phyloP scores from a whole-genome alignment of 495 filamentous ascomycete genomes.

The Podospora tetraspora region DNA sequence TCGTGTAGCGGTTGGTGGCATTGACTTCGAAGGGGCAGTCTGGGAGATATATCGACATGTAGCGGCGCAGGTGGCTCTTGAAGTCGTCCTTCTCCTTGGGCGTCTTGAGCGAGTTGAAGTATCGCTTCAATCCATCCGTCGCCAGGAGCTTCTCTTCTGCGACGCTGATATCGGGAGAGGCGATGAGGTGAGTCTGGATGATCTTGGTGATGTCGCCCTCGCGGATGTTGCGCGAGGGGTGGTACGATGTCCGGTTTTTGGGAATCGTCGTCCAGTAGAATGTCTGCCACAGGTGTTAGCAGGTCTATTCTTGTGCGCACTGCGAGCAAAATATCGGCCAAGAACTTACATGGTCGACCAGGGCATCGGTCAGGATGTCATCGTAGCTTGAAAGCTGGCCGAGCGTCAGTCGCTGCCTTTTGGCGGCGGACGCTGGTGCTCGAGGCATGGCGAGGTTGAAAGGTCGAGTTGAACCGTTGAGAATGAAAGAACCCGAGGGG shows the following conservation, averaged over 20 bases:
- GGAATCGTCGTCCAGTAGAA: conserved; percentile 95
- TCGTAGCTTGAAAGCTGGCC: conserved; percentile 88
- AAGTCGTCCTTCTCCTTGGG: conserved; percentile 85
- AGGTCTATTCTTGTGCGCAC: not conserved
- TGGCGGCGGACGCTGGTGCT: conserved; percentile 17
- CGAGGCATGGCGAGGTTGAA: conserved; percentile 20
- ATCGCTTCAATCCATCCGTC: conserved; percentile 69
- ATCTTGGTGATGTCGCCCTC: conserved; percentile 78
- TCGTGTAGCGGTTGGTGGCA: conserved; percentile 94
- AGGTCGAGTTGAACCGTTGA: not conserved
- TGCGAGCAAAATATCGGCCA: not conserved
- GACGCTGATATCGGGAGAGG: conserved; percentile 60
- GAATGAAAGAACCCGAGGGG: not conserved
- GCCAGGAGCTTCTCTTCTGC: conserved; percentile 69
- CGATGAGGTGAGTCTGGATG: conserved; percentile 68
- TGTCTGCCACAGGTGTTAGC: conserved; percentile 47
- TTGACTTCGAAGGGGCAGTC: conserved; percentile 92
- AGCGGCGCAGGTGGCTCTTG: conserved; percentile 76
- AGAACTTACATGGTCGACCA: conserved; percentile 82
- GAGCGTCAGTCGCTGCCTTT: conserved; percentile 72
- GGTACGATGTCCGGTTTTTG: conserved; percentile 87
- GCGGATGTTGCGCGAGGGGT: conserved; percentile 69
- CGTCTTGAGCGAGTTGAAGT: conserved; percentile 57
- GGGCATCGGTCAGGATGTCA: conserved; percentile 91
- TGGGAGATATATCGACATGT: conserved; percentile 86